A percentile compares a stretch with the other conserved stretches of the same genome.
phyloP scores from a whole-genome alignment of 164 flowering plant species.

The Piper betle region DNA sequence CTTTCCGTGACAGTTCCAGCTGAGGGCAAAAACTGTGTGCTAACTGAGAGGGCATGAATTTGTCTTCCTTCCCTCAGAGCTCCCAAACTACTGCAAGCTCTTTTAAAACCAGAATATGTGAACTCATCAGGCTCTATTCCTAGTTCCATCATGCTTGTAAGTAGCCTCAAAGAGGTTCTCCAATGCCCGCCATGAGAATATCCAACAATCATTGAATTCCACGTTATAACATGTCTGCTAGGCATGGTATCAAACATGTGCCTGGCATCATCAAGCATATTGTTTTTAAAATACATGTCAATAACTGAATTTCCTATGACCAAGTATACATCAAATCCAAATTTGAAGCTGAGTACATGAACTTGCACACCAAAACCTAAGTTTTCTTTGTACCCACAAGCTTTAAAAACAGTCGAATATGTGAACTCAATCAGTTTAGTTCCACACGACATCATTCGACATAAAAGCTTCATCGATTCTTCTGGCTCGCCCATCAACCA shows the following conservation, averaged over 20 bases:
- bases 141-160: constrained; percentile 33
- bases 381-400: constrained; percentile 19
- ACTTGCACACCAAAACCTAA: constrained; percentile 43
- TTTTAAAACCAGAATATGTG: constrained; percentile 46
- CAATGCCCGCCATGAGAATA: constrained; percentile 24
- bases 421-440: constrained; percentile 66
- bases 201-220: constrained; percentile 64
- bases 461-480: constrained; percentile 25
- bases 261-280: constrained; percentile 36
- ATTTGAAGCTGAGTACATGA: constrained; percentile 40
- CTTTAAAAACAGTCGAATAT: constrained; percentile 13
- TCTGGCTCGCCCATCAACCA: constrained; percentile 32
- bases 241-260: constrained; percentile 35
- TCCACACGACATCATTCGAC: constrained; percentile 31
- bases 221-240: constrained; percentile 35
- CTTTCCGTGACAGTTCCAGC: background rate
- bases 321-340: constrained; percentile 31
- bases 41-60: constrained; percentile 30
- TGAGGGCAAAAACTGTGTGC: background rate
- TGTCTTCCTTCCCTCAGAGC: constrained; percentile 37
- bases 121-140: constrained; percentile 55
- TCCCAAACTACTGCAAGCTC: constrained; percentile 47
- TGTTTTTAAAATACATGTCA: constrained; percentile 69
- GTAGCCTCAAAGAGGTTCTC: constrained; percentile 27
- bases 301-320: constrained; percentile 62